Evolutionary conservation across 2,329 filamentous ascomycete genomes (phyloP).

Genomic region (Fusarium bulbicola): DNA sequence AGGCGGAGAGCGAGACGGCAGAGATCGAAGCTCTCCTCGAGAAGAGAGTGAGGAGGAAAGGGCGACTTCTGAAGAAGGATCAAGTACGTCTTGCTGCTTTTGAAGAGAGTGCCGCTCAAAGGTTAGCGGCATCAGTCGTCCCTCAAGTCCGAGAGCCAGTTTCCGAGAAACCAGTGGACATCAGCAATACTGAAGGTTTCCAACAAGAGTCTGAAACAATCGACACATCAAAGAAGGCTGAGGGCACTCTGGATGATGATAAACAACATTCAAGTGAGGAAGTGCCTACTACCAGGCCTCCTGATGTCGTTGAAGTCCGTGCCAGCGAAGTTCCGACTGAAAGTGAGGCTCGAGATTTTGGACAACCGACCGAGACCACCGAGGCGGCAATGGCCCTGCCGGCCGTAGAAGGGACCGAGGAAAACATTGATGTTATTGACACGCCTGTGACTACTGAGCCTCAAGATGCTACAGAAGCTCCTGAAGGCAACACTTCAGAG

Average conservation of each 20-base stretch:
- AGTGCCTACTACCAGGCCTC: not conserved
- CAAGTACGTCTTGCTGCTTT: slow-evolving; percentile 27
- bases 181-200: not conserved
- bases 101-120: slow-evolving; percentile 34
- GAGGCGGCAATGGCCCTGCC: not conserved
- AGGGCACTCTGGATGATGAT: not conserved
- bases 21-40: slow-evolving; percentile 51
- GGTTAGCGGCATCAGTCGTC: slow-evolving; percentile 42
- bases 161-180: slow-evolving; percentile 18
- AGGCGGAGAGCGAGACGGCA: slow-evolving; percentile 39
- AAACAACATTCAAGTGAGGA: not conserved
- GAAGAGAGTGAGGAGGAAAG: slow-evolving; percentile 47
- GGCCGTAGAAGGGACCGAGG: not conserved
- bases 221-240: not conserved
- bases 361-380: not conserved
- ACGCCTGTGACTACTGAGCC: not conserved
- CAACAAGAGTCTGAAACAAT: not conserved
- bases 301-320: not conserved
- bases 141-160: slow-evolving; percentile 32
- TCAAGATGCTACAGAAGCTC: slow-evolving; percentile 1
- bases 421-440: not conserved
- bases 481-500: slow-evolving; percentile 27
- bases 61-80: slow-evolving; percentile 38
- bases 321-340: not conserved
- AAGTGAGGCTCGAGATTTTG: not conserved